These are phyloP conservation scores for Phytopythium litorale DNA, from an alignment of 352 stramenopile species.

Conservation along the genomic window DNA sequence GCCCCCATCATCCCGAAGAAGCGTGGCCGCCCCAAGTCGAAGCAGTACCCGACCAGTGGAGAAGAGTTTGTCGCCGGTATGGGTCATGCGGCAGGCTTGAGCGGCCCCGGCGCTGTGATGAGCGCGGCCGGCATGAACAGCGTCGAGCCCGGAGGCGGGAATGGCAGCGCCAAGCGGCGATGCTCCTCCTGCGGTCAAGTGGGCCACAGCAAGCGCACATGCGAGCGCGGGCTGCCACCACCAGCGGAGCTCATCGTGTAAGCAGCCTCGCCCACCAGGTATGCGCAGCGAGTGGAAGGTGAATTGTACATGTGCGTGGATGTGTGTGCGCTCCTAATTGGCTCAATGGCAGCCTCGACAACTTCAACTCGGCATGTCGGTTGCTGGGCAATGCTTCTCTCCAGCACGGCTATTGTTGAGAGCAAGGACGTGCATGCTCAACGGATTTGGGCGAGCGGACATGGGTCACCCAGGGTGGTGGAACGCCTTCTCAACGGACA, in stretches of 20 bases:
- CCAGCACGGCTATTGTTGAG: no score
- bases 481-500: no score
- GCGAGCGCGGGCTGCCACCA: slow-evolving; percentile 9
- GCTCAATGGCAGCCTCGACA: background rate
- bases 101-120: slow-evolving; percentile 8
- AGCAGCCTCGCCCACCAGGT: background rate
- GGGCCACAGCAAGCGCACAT: slow-evolving; percentile 28
- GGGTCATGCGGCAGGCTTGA: slow-evolving; percentile 9
- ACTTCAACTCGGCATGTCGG: background rate
- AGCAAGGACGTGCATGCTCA: no score
- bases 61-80: slow-evolving; percentile 10
- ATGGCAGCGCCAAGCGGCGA: slow-evolving; percentile 13
- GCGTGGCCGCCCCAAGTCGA: slow-evolving; percentile 27
- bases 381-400: no score
- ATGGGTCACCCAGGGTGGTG: no score
- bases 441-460: no score
- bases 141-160: background rate
- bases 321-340: background rate
- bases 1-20: slow-evolving; percentile 24
- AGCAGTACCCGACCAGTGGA: slow-evolving; percentile 10
- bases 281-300: background rate
- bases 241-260: slow-evolving; percentile 1
- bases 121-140: background rate
- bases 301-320: background rate
- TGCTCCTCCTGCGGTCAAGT: slow-evolving; percentile 20